Base-by-base conservation (phyloP, 73 alveolate genomes). In the Stentor roeselii region DNA sequence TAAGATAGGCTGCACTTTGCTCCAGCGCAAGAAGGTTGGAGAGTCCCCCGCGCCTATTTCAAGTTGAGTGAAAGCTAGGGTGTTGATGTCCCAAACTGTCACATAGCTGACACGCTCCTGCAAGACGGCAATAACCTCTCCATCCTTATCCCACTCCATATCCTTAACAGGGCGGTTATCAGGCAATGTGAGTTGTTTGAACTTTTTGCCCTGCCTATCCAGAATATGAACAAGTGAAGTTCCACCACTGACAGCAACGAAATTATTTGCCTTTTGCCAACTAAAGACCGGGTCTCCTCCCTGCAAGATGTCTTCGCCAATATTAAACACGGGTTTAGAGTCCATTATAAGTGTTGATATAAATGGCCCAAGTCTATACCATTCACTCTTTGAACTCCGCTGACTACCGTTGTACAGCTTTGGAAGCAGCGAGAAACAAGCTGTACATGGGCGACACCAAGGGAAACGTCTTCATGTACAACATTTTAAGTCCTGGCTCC, bases 91-190 rank as follows among this genome's bases (percentile, higher is more conserved):
- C 4, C 59, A 36, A 60, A 77, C 78, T 60, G 27, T 3, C 36
- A 50, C 91, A 76, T 42, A 82, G 86, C 86, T 87, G 59, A 88
- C 86, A 3, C 82, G 42, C 85, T 90, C 98, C 80, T 97, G 96
- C 37, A 94, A 93, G 59, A 96, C 88, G 76, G 99, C 99, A 58
- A 98, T 76, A 35, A 95, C 91, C 84, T 98, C 99, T 34, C 98
- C 97, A 74, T 98, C 99, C 60, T 88, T 90, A 85, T 95, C 99
- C 96, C 97, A 96, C 77, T 93, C 99, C 38, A 97, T 89, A 31
- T 83, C 91, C 76, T 90, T 91, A 37, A 96, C 85, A 92, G 94
- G 96, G 32, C 93, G 95, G 50, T 90, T 59, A 27, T 78, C 78
- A 84, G 90, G 96, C 21, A 92, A 82, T 3, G 98, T 92, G 85